phyloP scores from a whole-genome alignment of 441 rosid genomes.

The Croton laevigatus region DNA sequence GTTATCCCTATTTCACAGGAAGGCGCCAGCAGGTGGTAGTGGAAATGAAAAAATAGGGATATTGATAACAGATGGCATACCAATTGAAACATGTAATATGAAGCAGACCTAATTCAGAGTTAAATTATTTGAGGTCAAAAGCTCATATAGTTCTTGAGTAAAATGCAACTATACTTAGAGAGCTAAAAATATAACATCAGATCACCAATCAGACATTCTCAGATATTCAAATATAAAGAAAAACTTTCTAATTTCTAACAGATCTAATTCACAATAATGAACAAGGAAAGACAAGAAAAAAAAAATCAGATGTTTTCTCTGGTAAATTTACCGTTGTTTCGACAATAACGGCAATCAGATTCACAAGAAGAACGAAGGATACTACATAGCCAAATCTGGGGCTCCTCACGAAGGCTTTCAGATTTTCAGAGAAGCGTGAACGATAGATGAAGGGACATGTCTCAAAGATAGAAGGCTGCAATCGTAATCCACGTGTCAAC shows the following conservation, averaged over 20 bases:
- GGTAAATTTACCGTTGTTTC: slow-evolving; percentile 77
- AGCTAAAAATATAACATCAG: neutral
- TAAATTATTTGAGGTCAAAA: neutral
- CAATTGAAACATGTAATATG: neutral
- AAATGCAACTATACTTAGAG: neutral
- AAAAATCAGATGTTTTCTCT: neutral
- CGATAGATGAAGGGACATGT: slow-evolving; percentile 52
- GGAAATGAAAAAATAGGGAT: neutral
- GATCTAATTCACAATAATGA: slow-evolving; percentile 14
- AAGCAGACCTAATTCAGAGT: neutral
- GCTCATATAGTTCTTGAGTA: neutral
- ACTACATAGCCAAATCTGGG: slow-evolving; percentile 69
- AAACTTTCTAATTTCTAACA: neutral
- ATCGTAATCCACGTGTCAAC: slow-evolving; percentile 23
- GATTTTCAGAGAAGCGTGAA: slow-evolving; percentile 60
- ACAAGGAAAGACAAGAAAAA: slow-evolving; percentile 1
- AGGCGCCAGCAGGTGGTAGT: neutral
- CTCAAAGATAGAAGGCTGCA: slow-evolving; percentile 83
- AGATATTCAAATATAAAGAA: neutral
- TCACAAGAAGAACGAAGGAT: slow-evolving; percentile 73
- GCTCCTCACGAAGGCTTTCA: slow-evolving; percentile 71
- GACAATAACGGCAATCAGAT: slow-evolving; percentile 76
- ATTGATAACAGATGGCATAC: neutral
- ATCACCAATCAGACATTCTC: slow-evolving; percentile 1
- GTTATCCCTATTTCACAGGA: neutral